Evolutionary conservation across 805 yeast species (phyloP), one percentile per base, ranked within the genome.

Genomic region (Nakazawaea anatomiae): DNA sequence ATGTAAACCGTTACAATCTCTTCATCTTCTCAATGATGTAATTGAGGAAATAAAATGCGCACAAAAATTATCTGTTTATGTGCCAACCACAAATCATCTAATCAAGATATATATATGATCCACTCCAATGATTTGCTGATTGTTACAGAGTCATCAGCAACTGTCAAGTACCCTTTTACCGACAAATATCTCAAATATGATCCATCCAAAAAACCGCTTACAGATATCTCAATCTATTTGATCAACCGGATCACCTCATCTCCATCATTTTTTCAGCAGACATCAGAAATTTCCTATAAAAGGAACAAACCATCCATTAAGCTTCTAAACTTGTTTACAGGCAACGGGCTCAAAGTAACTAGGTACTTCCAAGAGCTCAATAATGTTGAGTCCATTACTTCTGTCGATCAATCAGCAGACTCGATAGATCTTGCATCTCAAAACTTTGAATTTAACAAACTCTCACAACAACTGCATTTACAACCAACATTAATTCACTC

Each of bases 351-450:
- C 38, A 78, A 99, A 48, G 95, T 97, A 2, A 84, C 92, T 47
- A 74, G 99, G 52, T 94, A 92, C 61, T 96, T 90, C 25, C 85
- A 85, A 55, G 99, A 94, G 65, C 80, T 94, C 43, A 96, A 96
- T 2, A 68, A 77, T n/a, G 85, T 86, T 3, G 75, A 81, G 52
- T 74, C 74, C 27, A 80, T 94, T 14, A 74, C 89, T 3, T 99
- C 98, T 28, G 94, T 94, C 67, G 99, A 94, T 66, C 73, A 92
- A 56, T 75, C 89, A 39, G 80, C 82, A 8, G 88, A 83, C 31
- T 98, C 99, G 0, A 97, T 90, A 27, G 75, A 80, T 48, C 30
- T 46, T 8, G n/a, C 39, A 12, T 6, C 11, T 2, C 65, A 67
- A 6, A 66, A 73, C 29, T 74, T 75, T 30, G 89, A 91, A 25